These are phyloP conservation scores for Venturiaceae sp. DNA, from an alignment of 2,329 filamentous ascomycete species.

Conservation along the genomic window DNA sequence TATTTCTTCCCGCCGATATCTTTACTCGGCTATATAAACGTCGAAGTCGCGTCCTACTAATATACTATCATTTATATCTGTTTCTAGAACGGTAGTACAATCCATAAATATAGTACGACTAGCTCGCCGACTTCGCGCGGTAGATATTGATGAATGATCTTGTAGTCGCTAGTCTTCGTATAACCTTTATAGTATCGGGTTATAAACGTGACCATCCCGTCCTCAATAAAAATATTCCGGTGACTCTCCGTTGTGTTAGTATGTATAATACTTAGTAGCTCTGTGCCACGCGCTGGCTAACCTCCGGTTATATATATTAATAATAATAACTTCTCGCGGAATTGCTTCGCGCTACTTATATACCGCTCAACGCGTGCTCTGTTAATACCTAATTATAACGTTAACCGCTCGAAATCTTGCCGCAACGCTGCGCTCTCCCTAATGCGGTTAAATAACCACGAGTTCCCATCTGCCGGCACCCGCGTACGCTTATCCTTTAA, in stretches of 20 bases:
- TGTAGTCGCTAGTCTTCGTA: slow-evolving; percentile 12
- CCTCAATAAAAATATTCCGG: slow-evolving; percentile 15
- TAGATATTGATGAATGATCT: slow-evolving; percentile 19
- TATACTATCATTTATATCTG: slow-evolving; percentile 9
- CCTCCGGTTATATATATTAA: slow-evolving; percentile 14
- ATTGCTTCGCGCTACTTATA: slow-evolving; percentile 8
- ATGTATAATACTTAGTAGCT: slow-evolving; percentile 14
- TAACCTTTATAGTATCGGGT: slow-evolving; percentile 16
- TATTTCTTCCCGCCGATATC: slow-evolving; percentile 10
- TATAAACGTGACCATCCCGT: slow-evolving; percentile 15
- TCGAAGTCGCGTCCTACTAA: slow-evolving; percentile 11
- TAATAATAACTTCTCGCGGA: slow-evolving; percentile 14
- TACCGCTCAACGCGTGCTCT: slow-evolving; percentile 10
- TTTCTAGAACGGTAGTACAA: slow-evolving; percentile 13
- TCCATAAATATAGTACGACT: slow-evolving; percentile 13
- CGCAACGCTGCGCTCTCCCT: not conserved
- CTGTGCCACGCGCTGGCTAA: slow-evolving; percentile 11
- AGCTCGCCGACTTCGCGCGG: slow-evolving; percentile 14
- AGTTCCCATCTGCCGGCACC: slow-evolving; percentile 7
- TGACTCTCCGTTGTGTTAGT: slow-evolving; percentile 11
- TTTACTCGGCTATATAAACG: slow-evolving; percentile 11
- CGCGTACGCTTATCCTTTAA: slow-evolving; percentile 7
- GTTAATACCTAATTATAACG: not conserved
- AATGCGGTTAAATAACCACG: slow-evolving; percentile 9
- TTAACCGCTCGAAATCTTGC: slow-evolving; percentile 7